A percentile compares a stretch with the other conserved stretches of the same genome.
Evolutionary conservation across 2,329 filamentous ascomycete species (phyloP).

Genomic region (Aspergillus quadricinctus): DNA sequence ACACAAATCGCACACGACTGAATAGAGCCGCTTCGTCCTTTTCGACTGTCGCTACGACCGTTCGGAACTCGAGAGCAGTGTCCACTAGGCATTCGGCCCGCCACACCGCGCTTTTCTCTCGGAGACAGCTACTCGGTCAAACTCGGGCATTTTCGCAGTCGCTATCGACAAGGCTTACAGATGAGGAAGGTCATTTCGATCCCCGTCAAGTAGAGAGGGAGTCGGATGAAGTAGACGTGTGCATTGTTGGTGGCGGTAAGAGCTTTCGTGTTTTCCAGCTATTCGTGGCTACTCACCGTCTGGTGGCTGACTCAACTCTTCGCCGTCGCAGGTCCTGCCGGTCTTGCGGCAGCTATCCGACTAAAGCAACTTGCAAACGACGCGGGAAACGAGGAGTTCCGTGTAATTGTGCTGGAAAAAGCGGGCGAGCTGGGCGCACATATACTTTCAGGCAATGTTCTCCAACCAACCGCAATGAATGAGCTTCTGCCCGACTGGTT

Average conservation of each 20-base stretch:
- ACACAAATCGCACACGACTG: constrained; percentile 25
- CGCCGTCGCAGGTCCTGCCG: constrained; percentile 65
- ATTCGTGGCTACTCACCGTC: neutral
- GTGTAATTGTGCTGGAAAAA: constrained; percentile 90
- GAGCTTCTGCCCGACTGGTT: constrained; percentile 95
- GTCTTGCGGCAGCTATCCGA: constrained; percentile 86
- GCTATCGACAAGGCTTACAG: constrained; percentile 37
- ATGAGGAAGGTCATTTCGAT: constrained; percentile 58
- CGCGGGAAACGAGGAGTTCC: constrained; percentile 91
- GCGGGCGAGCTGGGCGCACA: constrained; percentile 92
- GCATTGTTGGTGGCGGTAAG: constrained; percentile 83
- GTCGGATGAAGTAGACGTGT: constrained; percentile 90
- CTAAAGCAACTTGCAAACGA: constrained; percentile 94
- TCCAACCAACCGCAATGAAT: constrained; percentile 81
- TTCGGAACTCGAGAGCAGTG: constrained; percentile 15
- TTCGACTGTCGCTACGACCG: constrained; percentile 17
- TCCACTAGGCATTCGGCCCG: constrained; percentile 17
- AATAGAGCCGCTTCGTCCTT: constrained; percentile 23
- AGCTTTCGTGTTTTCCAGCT: neutral
- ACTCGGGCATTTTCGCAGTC: constrained; percentile 45
- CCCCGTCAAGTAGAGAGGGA: constrained; percentile 72
- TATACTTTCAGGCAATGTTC: constrained; percentile 91
- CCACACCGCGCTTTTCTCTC: constrained; percentile 18
- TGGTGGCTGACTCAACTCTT: constrained; percentile 6
- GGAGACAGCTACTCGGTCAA: constrained; percentile 20